A percentile compares a stretch with the other conserved stretches of the same genome.
Evolutionary conservation across 2,329 filamentous ascomycete genomes (phyloP).

Genomic region (Colletotrichum liaoningense): DNA sequence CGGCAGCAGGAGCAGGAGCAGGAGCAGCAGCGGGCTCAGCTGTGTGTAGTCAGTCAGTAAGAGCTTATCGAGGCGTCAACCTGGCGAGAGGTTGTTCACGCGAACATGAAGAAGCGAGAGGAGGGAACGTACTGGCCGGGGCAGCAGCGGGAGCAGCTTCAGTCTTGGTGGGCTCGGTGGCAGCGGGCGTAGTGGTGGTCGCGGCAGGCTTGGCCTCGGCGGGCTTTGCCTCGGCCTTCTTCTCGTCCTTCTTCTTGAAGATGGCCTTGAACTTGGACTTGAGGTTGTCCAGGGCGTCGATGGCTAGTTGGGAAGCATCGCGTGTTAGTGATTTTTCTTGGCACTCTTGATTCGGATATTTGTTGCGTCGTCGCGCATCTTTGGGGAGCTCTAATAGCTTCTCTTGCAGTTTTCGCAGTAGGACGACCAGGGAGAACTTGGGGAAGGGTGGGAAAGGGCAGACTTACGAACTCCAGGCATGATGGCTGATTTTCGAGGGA

Average conservation of each 20-base stretch:
- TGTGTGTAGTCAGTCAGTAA: conserved; percentile 7
- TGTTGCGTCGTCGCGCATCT: background rate
- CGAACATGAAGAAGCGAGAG: background rate
- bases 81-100: background rate
- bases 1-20: conserved; percentile 33
- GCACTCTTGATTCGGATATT: background rate
- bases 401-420: too few species aligned
- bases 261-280: conserved; percentile 66
- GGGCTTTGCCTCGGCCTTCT: conserved; percentile 47
- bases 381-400: too few species aligned
- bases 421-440: background rate
- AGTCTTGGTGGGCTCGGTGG: conserved; percentile 44
- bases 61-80: background rate
- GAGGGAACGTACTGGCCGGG: conserved; percentile 25
- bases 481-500: conserved; percentile 43
- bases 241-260: conserved; percentile 60
- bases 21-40: conserved; percentile 34
- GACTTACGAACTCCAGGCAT: conserved; percentile 67
- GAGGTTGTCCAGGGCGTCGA: conserved; percentile 64
- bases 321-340: conserved; percentile 23
- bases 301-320: conserved; percentile 48
- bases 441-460: background rate
- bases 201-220: conserved; percentile 39
- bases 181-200: conserved; percentile 40
- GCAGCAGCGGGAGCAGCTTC: conserved; percentile 35